Base-by-base conservation (phyloP, 257 asterid genomes). In the Cruciata laevipes region DNA sequence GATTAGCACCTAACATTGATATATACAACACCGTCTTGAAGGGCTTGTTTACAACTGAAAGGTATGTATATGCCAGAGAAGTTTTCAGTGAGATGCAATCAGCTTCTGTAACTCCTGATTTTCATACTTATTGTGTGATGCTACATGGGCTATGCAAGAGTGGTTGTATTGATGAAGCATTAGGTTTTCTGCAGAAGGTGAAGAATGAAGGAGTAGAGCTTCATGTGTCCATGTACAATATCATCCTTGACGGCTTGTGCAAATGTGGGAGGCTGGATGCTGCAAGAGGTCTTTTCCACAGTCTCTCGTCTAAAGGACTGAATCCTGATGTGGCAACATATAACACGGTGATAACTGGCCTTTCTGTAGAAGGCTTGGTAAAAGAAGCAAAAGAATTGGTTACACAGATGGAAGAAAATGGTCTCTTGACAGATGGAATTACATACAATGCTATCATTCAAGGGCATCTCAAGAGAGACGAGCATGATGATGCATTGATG, bases 241-340 rank as follows among this genome's bases (percentile, higher is more conserved):
- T 60, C 33, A 52, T 64, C 33, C 68, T 75, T 7, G 67, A 58
- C 44, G 79, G 73, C 14, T 53, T 79, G 61, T 73, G 80, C 62
- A 68, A 67, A 64, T 58, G 52, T 44, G 74, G 71, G 20, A 70
- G 71, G 32, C 64, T 67, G 7, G 67, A 23, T 44, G 1, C n/a
- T 31, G 82, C 75, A 17, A 16, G 1, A 27, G 11, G n/a, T 11
- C n/a, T 71, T 44, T 74, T 71, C 16, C 23, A 27, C 61, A 0
- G 13, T 13, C 55, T 74, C 37, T 42, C 59, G 64, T 42, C 27
- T 0, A 63, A 62, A 30, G 77, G 79, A 40, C 8, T 59, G 25
- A 68, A 77, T 21, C 74, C 69, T 55, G 70, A 77, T 68, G 78
- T 55, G 7, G 33, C 67, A 52, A 69, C 78, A 16, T 80, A 74